phyloP scores from a whole-genome alignment of 1,139 yeast genomes.

The Suhomyces ambrosiae region DNA sequence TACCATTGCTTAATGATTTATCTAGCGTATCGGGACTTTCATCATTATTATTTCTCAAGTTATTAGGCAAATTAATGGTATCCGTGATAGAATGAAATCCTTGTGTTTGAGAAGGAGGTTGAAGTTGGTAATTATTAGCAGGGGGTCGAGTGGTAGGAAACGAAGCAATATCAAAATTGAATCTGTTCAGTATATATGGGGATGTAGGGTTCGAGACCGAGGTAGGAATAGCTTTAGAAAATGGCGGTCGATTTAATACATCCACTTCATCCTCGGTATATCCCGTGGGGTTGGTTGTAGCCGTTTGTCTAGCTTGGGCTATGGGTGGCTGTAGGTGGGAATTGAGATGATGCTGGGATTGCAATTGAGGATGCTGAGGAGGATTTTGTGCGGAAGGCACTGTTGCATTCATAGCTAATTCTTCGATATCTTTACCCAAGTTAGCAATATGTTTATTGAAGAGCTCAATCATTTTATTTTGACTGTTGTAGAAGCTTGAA shows the following conservation, averaged over 20 bases:
- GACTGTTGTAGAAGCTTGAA: conserved; percentile 8
- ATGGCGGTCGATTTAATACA: conserved; percentile 10
- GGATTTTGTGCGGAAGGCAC: conserved; percentile 1
- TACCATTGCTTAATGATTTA: conserved; percentile 4
- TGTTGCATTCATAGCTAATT: conserved; percentile 13
- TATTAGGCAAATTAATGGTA: conserved; percentile 6
- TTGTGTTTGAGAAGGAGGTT: conserved; percentile 3
- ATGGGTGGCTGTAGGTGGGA: neutral
- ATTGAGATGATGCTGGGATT: neutral
- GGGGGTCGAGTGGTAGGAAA: conserved; percentile 8
- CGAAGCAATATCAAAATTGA: conserved; percentile 18
- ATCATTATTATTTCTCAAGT: conserved; percentile 6
- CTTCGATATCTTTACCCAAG: conserved; percentile 30
- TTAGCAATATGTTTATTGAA: conserved; percentile 27
- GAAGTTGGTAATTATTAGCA: conserved; percentile 5
- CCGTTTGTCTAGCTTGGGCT: conserved; percentile 1
- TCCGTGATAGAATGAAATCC: conserved; percentile 12
- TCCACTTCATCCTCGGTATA: conserved; percentile 14
- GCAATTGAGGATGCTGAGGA: conserved; percentile 3
- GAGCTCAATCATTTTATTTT: conserved; percentile 20
- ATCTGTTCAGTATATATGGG: conserved; percentile 19
- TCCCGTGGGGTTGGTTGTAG: conserved; percentile 1
- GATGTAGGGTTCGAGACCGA: conserved; percentile 17
- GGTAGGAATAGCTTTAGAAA: conserved; percentile 3
- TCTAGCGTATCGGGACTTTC: conserved; percentile 5